Evolutionary conservation across 2,329 filamentous ascomycete genomes (phyloP), one percentile per base, ranked within the genome.

Genomic region (Triangularia setosa): DNA sequence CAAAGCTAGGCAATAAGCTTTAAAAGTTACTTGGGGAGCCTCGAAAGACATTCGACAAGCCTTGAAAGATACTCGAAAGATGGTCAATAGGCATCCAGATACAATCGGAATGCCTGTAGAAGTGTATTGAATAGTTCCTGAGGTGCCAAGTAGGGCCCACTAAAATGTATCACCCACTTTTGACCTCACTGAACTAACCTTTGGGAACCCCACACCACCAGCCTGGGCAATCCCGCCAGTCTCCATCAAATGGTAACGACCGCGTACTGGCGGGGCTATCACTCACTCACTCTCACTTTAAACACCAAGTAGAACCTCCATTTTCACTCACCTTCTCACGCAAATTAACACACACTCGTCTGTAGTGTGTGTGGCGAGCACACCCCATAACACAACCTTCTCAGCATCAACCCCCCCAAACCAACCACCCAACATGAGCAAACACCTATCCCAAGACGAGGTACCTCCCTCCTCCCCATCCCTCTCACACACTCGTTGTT

Each of bases 371-470:
- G 18, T 9, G 18, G n/a, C 5, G n/a, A 44, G n/a, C 16, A 18
- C 3, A 5, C 11, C n/a, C 9, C 40, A 48, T 21, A 48, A 48
- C 18, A 18, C 56, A 33, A 25, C 14, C 25, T 8, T 21, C 35
- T 30, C 59, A 3, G 33, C 23, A 53, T 24, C 44, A 35, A 18
- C 27, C 12, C 16, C 14, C 16, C 48, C n/a, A n/a, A 33, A 33
- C 14, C 53, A 44, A 18, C 33, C 33, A 28, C 12, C 33, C 57
- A 69, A 58, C 40, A 75, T 79, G 77, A 71, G 69, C 18, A 48
- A 48, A 18, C 73, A 73, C 65, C 69, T 79, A 55, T 74, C 73
- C 64, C 76, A 79, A 61, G 77, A 79, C 59, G 77, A 80, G 74
- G 79, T 79, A 67, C 9, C 28, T 24, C 23, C 33, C 33, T 16